A percentile compares a stretch with the other conserved stretches of the same genome.
phyloP scores from a whole-genome alignment of 495 filamentous ascomycete genomes.

The Penicillium silybi region DNA sequence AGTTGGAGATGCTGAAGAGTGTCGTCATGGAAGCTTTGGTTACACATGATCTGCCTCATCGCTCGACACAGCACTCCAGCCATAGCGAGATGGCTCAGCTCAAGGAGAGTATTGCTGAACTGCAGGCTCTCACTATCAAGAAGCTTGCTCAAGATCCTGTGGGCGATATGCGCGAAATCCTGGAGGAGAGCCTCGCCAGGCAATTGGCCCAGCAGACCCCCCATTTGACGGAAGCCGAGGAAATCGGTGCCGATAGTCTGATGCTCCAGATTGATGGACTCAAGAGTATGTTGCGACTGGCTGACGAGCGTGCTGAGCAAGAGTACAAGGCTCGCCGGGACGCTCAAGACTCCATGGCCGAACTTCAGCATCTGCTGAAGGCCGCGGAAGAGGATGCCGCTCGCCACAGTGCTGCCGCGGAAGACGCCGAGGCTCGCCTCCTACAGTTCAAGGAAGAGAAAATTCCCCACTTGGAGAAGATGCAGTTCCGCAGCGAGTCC shows the following conservation, averaged over 20 bases:
- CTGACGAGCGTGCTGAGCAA: conserved; percentile 49
- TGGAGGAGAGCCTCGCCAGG: conserved; percentile 43
- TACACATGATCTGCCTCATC: conserved; percentile 42
- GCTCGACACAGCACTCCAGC: conserved; percentile 31
- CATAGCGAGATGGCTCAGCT: conserved; percentile 48
- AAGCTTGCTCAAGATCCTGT: conserved; percentile 38
- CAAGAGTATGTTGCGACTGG: conserved; percentile 50
- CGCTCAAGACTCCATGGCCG: conserved; percentile 68
- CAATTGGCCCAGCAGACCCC: conserved; percentile 33
- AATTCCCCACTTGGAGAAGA: conserved; percentile 45
- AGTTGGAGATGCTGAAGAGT: conserved; percentile 75
- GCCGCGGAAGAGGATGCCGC: conserved; percentile 69
- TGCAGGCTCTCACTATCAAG: conserved; percentile 46
- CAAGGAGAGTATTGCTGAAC: conserved; percentile 53
- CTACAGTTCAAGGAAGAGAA: conserved; percentile 52
- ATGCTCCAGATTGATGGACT: conserved; percentile 52
- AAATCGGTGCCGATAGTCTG: conserved; percentile 46
- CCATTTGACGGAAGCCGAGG: conserved; percentile 40
- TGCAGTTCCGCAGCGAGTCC: conserved; percentile 55
- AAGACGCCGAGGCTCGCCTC: conserved; percentile 58
- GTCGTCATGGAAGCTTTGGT: conserved; percentile 77
- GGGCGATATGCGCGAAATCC: conserved; percentile 40
- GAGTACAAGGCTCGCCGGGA: conserved; percentile 63
- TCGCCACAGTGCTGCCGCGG: conserved; percentile 64
- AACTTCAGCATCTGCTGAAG: conserved; percentile 65